phyloP scores from a whole-genome alignment of 495 filamentous ascomycete species.

The Podospora fimiseda region DNA sequence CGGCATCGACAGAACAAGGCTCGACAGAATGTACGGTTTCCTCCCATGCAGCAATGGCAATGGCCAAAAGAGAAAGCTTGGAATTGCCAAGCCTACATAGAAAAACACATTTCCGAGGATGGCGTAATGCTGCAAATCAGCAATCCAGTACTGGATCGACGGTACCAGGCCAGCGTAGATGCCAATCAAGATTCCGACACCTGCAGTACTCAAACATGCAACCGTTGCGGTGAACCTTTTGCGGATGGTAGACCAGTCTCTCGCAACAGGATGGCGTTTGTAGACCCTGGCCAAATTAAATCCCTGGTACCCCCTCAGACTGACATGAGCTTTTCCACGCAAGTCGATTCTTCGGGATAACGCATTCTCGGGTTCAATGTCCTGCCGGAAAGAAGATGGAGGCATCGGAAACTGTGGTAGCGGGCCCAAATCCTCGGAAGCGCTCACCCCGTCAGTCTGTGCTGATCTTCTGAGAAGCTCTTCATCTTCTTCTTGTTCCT shows the following conservation, averaged over 20 bases:
- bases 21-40: slow-evolving; percentile 63
- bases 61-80: slow-evolving; percentile 65
- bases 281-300: slow-evolving; percentile 51
- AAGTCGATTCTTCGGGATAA: slow-evolving; percentile 27
- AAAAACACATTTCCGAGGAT: slow-evolving; percentile 69
- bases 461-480: neutral
- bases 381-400: slow-evolving; percentile 4
- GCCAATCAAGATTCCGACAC: slow-evolving; percentile 62
- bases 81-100: slow-evolving; percentile 59
- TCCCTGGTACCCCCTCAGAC: slow-evolving; percentile 37
- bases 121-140: slow-evolving; percentile 55
- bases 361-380: slow-evolving; percentile 4
- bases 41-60: slow-evolving; percentile 69
- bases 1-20: slow-evolving; percentile 60
- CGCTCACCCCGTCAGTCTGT: slow-evolving; percentile 11
- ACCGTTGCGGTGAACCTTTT: slow-evolving; percentile 62
- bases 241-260: slow-evolving; percentile 57
- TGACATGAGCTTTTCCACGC: slow-evolving; percentile 34
- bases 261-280: slow-evolving; percentile 48
- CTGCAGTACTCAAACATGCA: slow-evolving; percentile 62
- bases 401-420: neutral
- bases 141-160: slow-evolving; percentile 66
- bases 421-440: slow-evolving; percentile 10
- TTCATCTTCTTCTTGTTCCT: neutral
- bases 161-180: slow-evolving; percentile 71